Percentiles rank a stretch among this genome's conserved stretches.
phyloP scores from a whole-genome alignment of 2,329 filamentous ascomycete genomes.

The Pseudocercospora eumusae region DNA sequence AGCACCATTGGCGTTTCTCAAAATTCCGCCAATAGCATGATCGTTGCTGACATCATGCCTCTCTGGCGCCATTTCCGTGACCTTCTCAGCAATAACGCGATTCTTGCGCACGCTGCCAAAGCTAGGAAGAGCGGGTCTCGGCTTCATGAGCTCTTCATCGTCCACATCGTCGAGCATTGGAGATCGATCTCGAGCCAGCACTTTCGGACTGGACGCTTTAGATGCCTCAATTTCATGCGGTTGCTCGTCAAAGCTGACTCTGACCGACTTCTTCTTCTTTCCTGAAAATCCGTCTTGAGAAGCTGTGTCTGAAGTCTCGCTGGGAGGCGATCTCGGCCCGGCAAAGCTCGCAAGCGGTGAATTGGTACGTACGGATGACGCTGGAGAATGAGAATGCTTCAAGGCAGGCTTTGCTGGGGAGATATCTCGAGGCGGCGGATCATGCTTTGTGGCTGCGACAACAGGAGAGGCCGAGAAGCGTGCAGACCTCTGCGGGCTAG shows the following conservation, averaged over 20 bases:
- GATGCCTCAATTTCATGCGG: constrained; percentile 41
- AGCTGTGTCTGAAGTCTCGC: constrained; percentile 59
- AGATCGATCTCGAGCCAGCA: constrained; percentile 29
- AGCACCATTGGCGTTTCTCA: constrained; percentile 54
- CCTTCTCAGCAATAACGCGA: constrained; percentile 53
- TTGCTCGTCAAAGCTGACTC: constrained; percentile 76
- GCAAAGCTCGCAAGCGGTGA: constrained; percentile 55
- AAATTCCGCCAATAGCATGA: constrained; percentile 57
- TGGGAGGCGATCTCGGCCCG: constrained; percentile 48
- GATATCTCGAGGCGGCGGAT: constrained; percentile 68
- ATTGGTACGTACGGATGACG: constrained; percentile 49
- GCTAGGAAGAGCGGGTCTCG: constrained; percentile 70
- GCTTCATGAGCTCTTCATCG: constrained; percentile 68
- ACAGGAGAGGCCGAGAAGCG: constrained; percentile 65
- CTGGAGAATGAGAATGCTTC: constrained; percentile 59
- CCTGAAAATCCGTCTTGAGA: constrained; percentile 46
- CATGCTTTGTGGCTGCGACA: constrained; percentile 62
- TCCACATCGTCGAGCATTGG: constrained; percentile 49
- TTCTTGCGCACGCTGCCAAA: constrained; percentile 68
- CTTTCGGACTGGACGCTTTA: constrained; percentile 47
- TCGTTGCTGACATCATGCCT: constrained; percentile 60
- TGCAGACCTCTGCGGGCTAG: constrained; percentile 67
- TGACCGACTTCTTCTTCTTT: constrained; percentile 64
- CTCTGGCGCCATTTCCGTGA: constrained; percentile 49
- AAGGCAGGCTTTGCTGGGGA: constrained; percentile 77